phyloP scores from a whole-genome alignment of 345 rosid species.

The Iberis pinnata region DNA sequence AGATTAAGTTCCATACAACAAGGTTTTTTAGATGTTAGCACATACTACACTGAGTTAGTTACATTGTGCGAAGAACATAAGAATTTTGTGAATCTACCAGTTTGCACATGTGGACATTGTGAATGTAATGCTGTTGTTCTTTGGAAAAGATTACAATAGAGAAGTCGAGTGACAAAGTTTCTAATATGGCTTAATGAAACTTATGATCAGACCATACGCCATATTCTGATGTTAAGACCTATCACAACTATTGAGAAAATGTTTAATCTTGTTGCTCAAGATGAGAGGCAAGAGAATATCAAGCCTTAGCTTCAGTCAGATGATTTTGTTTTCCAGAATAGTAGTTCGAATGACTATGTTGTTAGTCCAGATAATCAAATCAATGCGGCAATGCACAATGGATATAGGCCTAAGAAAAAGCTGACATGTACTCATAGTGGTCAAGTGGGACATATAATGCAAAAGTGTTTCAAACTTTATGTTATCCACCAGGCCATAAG shows the following conservation, averaged over 20 bases:
- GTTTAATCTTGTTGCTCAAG: background rate
- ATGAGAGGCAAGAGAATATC: background rate
- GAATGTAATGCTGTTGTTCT: background rate
- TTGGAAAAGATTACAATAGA: background rate
- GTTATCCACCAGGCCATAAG: background rate
- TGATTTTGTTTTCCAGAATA: background rate
- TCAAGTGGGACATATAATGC: background rate
- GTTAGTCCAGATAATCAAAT: background rate
- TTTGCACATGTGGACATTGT: background rate
- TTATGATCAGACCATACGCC: background rate
- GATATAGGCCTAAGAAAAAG: background rate
- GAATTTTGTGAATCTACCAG: background rate
- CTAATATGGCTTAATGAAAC: background rate
- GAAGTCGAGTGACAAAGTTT: background rate
- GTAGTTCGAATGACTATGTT: background rate
- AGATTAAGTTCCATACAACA: background rate
- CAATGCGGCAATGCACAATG: background rate
- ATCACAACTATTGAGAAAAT: background rate
- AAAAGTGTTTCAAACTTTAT: background rate
- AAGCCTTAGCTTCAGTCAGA: background rate
- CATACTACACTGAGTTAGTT: background rate
- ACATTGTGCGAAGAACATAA: background rate
- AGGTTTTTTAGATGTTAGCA: background rate
- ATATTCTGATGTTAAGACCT: background rate
- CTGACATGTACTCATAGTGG: background rate